These are phyloP conservation scores for Aspergillus asperescens DNA, from an alignment of 495 filamentous ascomycete species.

Conservation along the genomic window DNA sequence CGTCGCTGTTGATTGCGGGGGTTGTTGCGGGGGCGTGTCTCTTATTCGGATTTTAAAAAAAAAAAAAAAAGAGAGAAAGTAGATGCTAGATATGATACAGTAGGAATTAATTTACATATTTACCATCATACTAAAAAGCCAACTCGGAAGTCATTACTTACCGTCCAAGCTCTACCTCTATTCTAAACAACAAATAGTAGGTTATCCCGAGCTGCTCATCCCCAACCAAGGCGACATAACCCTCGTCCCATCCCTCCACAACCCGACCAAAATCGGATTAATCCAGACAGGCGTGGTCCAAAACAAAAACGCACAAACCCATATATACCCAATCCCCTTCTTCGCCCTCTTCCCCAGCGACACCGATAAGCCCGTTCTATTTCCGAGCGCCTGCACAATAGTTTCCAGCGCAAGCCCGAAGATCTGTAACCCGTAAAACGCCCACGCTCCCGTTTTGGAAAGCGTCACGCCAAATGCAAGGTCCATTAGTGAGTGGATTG, in stretches of 20 bases:
- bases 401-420: constrained; percentile 12
- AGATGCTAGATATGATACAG: too few species aligned
- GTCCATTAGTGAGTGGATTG: constrained; percentile 19
- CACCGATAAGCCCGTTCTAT: too few species aligned
- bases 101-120: too few species aligned
- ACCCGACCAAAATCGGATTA: constrained; percentile 15
- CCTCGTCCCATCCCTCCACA: constrained; percentile 13
- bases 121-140: too few species aligned
- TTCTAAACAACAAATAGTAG: constrained; percentile 1
- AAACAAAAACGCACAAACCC: constrained; percentile 17
- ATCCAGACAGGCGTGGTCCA: constrained; percentile 22
- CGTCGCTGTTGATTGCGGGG: not conserved
- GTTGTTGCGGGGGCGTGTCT: not conserved
- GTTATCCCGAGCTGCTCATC: not conserved
- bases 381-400: not conserved
- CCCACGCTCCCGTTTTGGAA: constrained; percentile 11
- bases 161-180: not conserved
- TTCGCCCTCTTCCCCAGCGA: not conserved
- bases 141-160: too few species aligned
- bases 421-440: constrained; percentile 20
- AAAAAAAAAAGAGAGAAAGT: too few species aligned
- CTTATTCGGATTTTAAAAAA: not conserved
- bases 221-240: constrained; percentile 17
- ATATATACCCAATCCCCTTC: constrained; percentile 16
- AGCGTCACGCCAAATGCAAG: constrained; percentile 16